Conservation (phyloP, 2,329 filamentous ascomycete genomes). For the Plectosphaerella cucumerina region DNA sequence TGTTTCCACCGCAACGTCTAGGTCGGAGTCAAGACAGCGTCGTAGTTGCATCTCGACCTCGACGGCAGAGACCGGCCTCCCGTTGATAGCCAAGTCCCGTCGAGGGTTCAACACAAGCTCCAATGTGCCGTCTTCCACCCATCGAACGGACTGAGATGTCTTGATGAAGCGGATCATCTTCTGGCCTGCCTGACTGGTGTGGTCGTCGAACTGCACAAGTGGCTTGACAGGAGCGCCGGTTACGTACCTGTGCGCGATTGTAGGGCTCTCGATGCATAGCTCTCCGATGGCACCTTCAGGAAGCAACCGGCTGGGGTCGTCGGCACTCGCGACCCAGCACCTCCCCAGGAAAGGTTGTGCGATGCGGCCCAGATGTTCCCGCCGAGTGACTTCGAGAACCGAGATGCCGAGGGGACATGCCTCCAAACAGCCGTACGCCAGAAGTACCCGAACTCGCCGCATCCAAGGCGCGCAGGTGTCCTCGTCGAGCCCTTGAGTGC, state of each 20-base stretch:
- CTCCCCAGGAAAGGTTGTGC: slow-evolving; percentile 43
- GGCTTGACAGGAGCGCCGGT: slow-evolving; percentile 23
- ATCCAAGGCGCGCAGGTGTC: slow-evolving; percentile 45
- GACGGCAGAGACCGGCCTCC: slow-evolving; percentile 33
- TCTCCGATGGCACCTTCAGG: slow-evolving; percentile 54
- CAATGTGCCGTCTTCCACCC: slow-evolving; percentile 42
- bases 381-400: slow-evolving; percentile 35
- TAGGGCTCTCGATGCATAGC: slow-evolving; percentile 56
- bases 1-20: slow-evolving; percentile 45
- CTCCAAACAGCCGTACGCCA: slow-evolving; percentile 48
- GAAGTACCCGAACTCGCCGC: slow-evolving; percentile 38
- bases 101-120: slow-evolving; percentile 41
- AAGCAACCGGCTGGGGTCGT: slow-evolving; percentile 45
- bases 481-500: slow-evolving; percentile 44
- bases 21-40: slow-evolving; percentile 37
- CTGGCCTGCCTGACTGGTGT: slow-evolving; percentile 16
- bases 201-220: slow-evolving; percentile 14
- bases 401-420: slow-evolving; percentile 48
- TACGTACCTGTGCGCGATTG: slow-evolving; percentile 32
- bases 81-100: slow-evolving; percentile 35
- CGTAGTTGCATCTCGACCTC: slow-evolving; percentile 44
- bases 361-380: slow-evolving; percentile 35
- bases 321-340: slow-evolving; percentile 49
- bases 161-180: slow-evolving; percentile 37
- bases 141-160: slow-evolving; percentile 46